phyloP scores from a whole-genome alignment of 805 yeast genomes.

The Groenewaldozyma salmanticensis region DNA sequence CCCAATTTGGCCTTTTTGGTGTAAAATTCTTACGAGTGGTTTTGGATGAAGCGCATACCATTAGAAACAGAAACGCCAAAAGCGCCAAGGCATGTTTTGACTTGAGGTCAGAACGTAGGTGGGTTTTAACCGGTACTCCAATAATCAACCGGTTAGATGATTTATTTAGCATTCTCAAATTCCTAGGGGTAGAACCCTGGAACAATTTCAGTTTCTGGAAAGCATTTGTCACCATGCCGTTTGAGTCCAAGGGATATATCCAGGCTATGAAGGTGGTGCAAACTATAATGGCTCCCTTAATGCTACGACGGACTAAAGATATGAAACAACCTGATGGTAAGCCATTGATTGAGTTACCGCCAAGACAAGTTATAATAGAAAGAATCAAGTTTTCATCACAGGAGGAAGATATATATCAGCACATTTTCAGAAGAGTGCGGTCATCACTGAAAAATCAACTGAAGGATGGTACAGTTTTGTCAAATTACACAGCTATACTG shows the following conservation, averaged over 20 bases:
- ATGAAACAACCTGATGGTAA: constrained; percentile 70
- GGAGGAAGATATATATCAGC: constrained; percentile 58
- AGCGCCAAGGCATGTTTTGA: constrained; percentile 71
- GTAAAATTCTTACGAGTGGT: constrained; percentile 67
- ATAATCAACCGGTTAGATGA: constrained; percentile 84
- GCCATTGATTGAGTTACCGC: constrained; percentile 66
- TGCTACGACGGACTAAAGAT: constrained; percentile 74
- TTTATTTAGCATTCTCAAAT: constrained; percentile 65
- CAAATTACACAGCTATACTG: constrained; percentile 66
- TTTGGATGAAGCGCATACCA: constrained; percentile 85
- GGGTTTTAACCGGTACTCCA: constrained; percentile 93
- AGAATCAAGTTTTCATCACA: constrained; percentile 53
- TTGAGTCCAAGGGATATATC: constrained; percentile 59
- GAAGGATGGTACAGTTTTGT: constrained; percentile 53
- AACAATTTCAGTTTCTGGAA: constrained; percentile 77
- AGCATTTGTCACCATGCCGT: constrained; percentile 73
- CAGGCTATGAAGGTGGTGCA: constrained; percentile 79
- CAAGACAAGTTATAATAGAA: constrained; percentile 62
- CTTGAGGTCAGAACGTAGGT: constrained; percentile 53
- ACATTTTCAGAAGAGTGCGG: constrained; percentile 60
- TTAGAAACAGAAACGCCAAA: constrained; percentile 67
- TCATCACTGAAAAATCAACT: constrained; percentile 25
- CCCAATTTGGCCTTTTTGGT: constrained; percentile 48
- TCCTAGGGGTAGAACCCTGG: constrained; percentile 84
- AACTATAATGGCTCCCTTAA: constrained; percentile 71